Base-by-base conservation (phyloP, 345 rosid genomes). In the Schrenkiella parvula region DNA sequence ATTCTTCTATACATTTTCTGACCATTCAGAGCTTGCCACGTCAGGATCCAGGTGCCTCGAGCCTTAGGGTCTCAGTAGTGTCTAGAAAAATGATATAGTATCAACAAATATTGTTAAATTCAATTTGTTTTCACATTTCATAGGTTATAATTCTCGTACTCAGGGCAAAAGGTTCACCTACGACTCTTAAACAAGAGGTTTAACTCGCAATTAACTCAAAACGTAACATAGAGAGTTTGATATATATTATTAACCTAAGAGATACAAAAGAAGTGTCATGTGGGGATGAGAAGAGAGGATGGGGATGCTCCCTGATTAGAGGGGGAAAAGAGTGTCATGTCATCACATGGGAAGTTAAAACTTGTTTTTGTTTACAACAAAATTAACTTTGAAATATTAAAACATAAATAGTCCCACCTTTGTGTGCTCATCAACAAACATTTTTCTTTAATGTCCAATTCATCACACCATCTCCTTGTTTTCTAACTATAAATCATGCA, bases 331-430 rank as follows among this genome's bases (percentile, higher is more conserved):
- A 52, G 47, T 64, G 80, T 76, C 80, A 17, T 69, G 38, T 76
- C 80, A 76, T 70, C 80, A 64, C 80, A 76, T 76, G 80, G 75
- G 64, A 46, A 67, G 75, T 47, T 70, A 70, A 54, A 59, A 8
- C 51, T 56, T 11, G 35, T 55, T 64, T 66, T 44, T 68, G 63
- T 18, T 68, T 68, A 61, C 39, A 68, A 67, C 62, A 67, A 59
- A 61, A 23, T 42, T 23, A 61, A 75, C 70, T 52, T 34, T 14
- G 25, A 48, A 75, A 12, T 15, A 8, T 63, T 53, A 37, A 55
- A 70, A 70, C 80, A 70, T 63, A 46, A 55, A 63, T 53, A 38
- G 75, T 70, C 79, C 79, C 79, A 76, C 79, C 57, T 54, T 37
- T 76, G 79, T 46, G 37, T 61, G 25, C 75, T 70, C 70, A 44